Evolutionary conservation across 2,329 filamentous ascomycete genomes (phyloP).

Genomic region (Trichoderma afroharzianum): DNA sequence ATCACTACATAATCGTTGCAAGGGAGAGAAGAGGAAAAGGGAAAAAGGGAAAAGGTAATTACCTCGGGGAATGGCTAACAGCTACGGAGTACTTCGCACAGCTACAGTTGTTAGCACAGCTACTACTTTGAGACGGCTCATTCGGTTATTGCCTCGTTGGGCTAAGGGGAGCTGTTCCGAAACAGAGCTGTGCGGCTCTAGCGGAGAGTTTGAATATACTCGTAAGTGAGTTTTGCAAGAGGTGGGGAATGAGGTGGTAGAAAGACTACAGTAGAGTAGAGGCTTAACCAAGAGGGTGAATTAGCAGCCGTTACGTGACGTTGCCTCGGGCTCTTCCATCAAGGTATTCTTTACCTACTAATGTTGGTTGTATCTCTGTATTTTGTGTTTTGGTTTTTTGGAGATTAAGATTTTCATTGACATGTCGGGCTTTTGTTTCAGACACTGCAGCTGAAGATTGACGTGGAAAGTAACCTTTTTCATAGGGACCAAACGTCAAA

Average conservation of each 20-base stretch:
- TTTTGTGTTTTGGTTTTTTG: neutral
- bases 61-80: neutral
- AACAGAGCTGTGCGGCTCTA: slow-evolving; percentile 11
- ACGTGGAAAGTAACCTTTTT: neutral
- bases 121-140: neutral
- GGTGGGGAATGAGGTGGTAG: neutral
- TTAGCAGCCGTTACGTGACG: neutral
- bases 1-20: neutral
- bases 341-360: too few relatives aligned
- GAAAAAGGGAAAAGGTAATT: neutral
- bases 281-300: neutral
- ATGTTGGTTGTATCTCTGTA: neutral
- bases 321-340: neutral
- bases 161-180: neutral
- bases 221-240: neutral
- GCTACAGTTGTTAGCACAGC: neutral
- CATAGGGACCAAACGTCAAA: neutral
- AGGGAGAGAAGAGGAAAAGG: neutral
- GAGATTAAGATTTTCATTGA: neutral
- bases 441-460: neutral
- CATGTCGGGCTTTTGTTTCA: neutral
- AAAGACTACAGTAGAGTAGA: too few relatives aligned
- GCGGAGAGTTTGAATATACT: neutral
- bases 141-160: neutral
- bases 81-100: too few relatives aligned